Conservation (phyloP, 495 filamentous ascomycete species). For the Patellaria atrata region DNA sequence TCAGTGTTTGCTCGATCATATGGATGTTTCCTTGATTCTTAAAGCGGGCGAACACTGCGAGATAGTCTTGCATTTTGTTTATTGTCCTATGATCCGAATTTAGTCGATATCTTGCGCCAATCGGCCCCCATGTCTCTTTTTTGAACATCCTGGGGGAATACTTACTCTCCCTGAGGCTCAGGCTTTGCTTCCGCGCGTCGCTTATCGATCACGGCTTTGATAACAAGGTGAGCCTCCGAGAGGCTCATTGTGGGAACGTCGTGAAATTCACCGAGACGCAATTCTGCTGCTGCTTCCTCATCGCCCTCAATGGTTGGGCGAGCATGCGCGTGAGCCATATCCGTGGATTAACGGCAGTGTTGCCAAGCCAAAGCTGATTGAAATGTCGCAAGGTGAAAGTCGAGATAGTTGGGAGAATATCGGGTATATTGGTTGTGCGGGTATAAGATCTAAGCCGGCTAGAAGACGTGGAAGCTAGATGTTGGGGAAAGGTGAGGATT, state of each 20-base stretch:
- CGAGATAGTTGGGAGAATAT: neutral
- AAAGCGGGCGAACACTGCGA: conserved; percentile 87
- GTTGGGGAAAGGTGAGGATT: conserved; percentile 1
- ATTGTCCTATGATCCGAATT: conserved; percentile 35
- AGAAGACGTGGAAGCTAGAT: neutral
- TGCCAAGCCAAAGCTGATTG: conserved; percentile 16
- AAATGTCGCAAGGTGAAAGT: conserved; percentile 14
- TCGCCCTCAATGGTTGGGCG: conserved; percentile 63
- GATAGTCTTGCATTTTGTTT: conserved; percentile 74
- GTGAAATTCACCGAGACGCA: conserved; percentile 85
- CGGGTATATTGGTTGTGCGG: conserved; percentile 6
- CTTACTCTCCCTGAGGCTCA: conserved; percentile 1
- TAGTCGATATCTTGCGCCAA: neutral
- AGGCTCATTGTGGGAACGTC: conserved; percentile 75
- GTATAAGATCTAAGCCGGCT: neutral
- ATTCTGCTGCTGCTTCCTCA: conserved; percentile 69
- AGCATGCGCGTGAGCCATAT: conserved; percentile 54
- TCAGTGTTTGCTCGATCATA: conserved; percentile 71
- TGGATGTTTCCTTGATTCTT: conserved; percentile 88
- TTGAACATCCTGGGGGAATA: neutral
- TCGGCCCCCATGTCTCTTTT: no score
- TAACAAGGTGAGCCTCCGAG: conserved; percentile 80
- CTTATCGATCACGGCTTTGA: conserved; percentile 71
- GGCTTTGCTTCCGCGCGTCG: conserved; percentile 36
- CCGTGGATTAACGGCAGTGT: conserved; percentile 35